Evolutionary conservation across 1,284 basidiomycete species (phyloP), one percentile per base, ranked within the genome.

Genomic region (Fomitopsis palustris): DNA sequence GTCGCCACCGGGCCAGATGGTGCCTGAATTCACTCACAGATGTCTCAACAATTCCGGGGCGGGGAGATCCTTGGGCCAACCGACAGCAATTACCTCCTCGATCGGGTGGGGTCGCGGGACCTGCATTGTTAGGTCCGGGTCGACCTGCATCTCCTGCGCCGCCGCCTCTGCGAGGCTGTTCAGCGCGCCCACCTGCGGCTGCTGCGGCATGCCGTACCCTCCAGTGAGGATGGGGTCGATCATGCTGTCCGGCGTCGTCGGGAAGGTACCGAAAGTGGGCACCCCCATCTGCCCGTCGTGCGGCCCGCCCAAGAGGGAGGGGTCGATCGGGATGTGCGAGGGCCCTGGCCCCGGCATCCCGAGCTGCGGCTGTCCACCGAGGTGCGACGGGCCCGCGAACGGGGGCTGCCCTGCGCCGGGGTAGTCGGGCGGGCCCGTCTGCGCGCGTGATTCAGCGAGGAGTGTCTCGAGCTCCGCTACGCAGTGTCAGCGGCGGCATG

Each of bases 31-130:
- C 12, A 71, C 84, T 68, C 62, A 88, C 88, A 90, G 70, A 65
- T 90, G 85, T 43, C 82, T 78, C 9, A 90, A 73, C 42, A 88
- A 71, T 17, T 83, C 81, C 6, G 82, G 80, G 35, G 74, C 71
- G 19, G 89, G 89, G 33, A 92, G 74, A 58, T 84, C 75, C 25
- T 72, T 73, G 1, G 88, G 86, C 86, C 88, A 91, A 57, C 79
- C 80, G 0, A 82, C 74, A 79, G 83, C 85, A 53, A 82, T 62
- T 14, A 71, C 52, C 33, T 68, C 62, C 17, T 27, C 55, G 56
- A 29, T 60, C 60, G 27, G 57, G 59, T 53, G 41, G 21, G 53
- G 27, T 14, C 29, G 17, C 31, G 39, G 54, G 12, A 52, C 31
- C 37, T 47, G 31, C 14, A 38, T 16, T 1, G 29, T 1, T 5